Evolutionary conservation across 2,329 filamentous ascomycete species (phyloP), one percentile per base, ranked within the genome.

Genomic region (Trichoderma sp.): DNA sequence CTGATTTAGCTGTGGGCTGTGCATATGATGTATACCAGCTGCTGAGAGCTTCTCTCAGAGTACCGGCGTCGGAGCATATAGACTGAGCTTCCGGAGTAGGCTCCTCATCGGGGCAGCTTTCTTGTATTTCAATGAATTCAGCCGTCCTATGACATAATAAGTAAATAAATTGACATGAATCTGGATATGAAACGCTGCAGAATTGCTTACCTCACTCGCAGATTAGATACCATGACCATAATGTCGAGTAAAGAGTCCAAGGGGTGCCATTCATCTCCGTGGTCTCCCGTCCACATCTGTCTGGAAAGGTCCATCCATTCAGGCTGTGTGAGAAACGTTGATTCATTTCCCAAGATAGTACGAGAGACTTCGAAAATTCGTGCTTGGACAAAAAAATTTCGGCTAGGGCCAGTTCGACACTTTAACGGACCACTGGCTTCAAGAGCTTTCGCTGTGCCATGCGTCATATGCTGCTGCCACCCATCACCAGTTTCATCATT

Each of bases 401-500:
- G 70, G 2, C 73, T 76, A 7, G 67, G 63, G 1, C 72, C 73
- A 4, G 73, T 69, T 2, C 39, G 32, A 34, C 73, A 78, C 1
- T 69, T 52, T 17, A 60, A 27, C 15, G 78, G 75, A 0, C 78
- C 78, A 3, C 67, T 72, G 0, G 76, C 76, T 2, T 77, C 65
- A 1, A 79, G 69, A 0, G 78, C 77, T 0, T 69, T 76, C 0
- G 75, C 73, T 0, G 78, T 79, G 8, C 78, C 78, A 27, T 78
- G 74, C 0, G 79, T 74, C 27, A 79, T 71, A 12, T 79, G 78
- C 6, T 77, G 76, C 4, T 78, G 37, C 78, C 78, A 79, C 0
- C 75, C 76, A 19, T 74, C 68, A 0, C 76, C 78, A 0, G 76
- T 75, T 0, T 72, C 67, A 29, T 78, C 77, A 1, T 71, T 74